Evolutionary conservation across 2,329 filamentous ascomycete species (phyloP), one percentile per base, ranked within the genome.

Genomic region (Akanthomyces muscarius): DNA sequence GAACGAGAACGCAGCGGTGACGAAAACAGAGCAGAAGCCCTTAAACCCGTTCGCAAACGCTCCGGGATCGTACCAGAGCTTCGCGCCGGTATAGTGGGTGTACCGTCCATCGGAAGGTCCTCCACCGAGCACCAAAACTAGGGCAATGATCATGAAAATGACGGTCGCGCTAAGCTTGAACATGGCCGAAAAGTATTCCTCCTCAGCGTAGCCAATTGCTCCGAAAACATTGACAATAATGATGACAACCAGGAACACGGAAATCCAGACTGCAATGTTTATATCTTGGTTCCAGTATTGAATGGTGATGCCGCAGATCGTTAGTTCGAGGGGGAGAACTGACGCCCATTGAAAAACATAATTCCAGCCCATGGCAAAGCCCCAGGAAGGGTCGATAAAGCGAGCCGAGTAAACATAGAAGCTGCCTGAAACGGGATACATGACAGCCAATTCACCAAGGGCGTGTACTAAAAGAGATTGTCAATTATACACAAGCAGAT

Each of bases 1-100:
- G 71, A 91, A 92, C 25, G 89, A 79, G 69, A 91, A 91, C 4
- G 89, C 88, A 3, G 89, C 88, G 1, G 86, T 90, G 56, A 91
- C 88, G 66, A 90, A 89, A 58, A 88, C 86, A 64, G 81, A 83
- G 72, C 88, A 91, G 66, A 91, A 83, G 1, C 89, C 89, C 66
- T 89, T 88, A 77, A 92, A 91, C 33, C 89, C 89, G 69, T 90
- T 85, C 71, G 88, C 77, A 73, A 92, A 92, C 0, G 81, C 80
- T 23, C 81, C 81, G 0, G 81, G 77, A 28, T 81, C 70, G 61
- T 81, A 71, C 81, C 82, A 83, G 41, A 79, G 77, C 5, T 78
- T 76, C 0, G 79, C 79, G 16, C 84, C 81, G 69, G 75, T 80
- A 70, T 84, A 84, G 13, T 80, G 64, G 63, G 64, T 55, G 66